Percentiles rank a stretch among this genome's conserved stretches.
Conservation (phyloP, 192 early-diverging fungal species). For the Rhizophagus prolifer region DNA sequence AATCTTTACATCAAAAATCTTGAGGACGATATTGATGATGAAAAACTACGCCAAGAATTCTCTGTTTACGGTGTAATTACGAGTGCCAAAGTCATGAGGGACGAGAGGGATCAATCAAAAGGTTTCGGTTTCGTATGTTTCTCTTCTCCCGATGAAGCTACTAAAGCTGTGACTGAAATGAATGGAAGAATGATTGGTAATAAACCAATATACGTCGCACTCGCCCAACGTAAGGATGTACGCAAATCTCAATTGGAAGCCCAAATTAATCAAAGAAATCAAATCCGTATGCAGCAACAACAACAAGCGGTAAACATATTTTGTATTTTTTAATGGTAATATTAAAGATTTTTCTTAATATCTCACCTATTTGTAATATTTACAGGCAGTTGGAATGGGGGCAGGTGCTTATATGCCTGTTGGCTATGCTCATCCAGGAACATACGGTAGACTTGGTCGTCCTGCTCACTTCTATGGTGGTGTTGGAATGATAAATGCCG, state of each 20-base stretch:
- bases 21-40: slow-evolving; percentile 95
- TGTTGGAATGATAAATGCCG: background rate
- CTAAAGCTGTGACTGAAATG: slow-evolving; percentile 98
- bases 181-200: slow-evolving; percentile 90
- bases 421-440: slow-evolving; percentile 33
- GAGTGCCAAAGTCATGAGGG: slow-evolving; percentile 96
- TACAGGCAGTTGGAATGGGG: slow-evolving; percentile 6
- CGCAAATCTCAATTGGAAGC: slow-evolving; percentile 95
- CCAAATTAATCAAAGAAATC: slow-evolving; percentile 88
- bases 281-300: slow-evolving; percentile 70
- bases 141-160: slow-evolving; percentile 97
- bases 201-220: slow-evolving; percentile 98
- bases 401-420: slow-evolving; percentile 29
- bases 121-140: slow-evolving; percentile 99
- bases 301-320: slow-evolving; percentile 42
- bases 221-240: slow-evolving; percentile 97
- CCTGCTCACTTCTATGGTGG: slow-evolving; percentile 3
- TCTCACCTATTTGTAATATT: background rate
- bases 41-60: slow-evolving; percentile 95
- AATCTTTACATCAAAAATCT: slow-evolving; percentile 99
- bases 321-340: background rate
- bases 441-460: slow-evolving; percentile 3
- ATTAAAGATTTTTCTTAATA: background rate
- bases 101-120: slow-evolving; percentile 84
- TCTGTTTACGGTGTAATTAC: slow-evolving; percentile 94